Conservation (phyloP, 768 basidiomycete genomes). For the Lenzites betulinus region DNA sequence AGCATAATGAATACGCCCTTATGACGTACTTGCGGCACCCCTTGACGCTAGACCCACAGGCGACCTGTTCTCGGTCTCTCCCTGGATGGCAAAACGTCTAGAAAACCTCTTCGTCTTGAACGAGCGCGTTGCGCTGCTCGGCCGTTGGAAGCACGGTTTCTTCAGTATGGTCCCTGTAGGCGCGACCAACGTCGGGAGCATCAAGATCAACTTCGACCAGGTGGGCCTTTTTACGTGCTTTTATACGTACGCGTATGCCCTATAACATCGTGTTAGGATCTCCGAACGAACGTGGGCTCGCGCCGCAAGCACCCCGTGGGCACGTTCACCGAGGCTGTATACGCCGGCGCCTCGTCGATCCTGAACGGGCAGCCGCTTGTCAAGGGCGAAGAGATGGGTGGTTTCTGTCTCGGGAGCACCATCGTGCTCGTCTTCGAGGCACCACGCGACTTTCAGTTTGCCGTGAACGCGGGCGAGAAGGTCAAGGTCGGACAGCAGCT, state of each 20-base stretch:
- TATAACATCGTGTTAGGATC: conserved; percentile 46
- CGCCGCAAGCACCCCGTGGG: conserved; percentile 71
- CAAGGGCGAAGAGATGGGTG: conserved; percentile 95
- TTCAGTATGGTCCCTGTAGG: conserved; percentile 98
- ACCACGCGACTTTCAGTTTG: conserved; percentile 78
- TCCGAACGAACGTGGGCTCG: conserved; percentile 87
- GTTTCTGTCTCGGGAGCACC: conserved; percentile 93
- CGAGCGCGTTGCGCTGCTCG: conserved; percentile 93
- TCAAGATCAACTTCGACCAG: conserved; percentile 94
- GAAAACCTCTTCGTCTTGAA: conserved; percentile 97
- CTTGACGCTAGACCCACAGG: conserved; percentile 44
- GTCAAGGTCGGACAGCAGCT: conserved; percentile 85
- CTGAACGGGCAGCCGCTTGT: conserved; percentile 86
- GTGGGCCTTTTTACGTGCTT: conserved; percentile 36
- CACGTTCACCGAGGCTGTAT: conserved; percentile 90
- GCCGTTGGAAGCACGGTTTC: conserved; percentile 94
- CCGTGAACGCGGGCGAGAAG: conserved; percentile 75
- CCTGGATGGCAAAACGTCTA: conserved; percentile 90
- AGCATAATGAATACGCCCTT: conserved; percentile 25
- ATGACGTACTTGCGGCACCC: background rate
- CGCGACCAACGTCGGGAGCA: conserved; percentile 96
- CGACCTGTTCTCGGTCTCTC: conserved; percentile 94
- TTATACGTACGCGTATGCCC: background rate
- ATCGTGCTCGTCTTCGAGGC: conserved; percentile 98
- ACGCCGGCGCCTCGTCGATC: conserved; percentile 79